phyloP scores from a whole-genome alignment of 495 filamentous ascomycete genomes.

The Parathielavia hyrcaniae region DNA sequence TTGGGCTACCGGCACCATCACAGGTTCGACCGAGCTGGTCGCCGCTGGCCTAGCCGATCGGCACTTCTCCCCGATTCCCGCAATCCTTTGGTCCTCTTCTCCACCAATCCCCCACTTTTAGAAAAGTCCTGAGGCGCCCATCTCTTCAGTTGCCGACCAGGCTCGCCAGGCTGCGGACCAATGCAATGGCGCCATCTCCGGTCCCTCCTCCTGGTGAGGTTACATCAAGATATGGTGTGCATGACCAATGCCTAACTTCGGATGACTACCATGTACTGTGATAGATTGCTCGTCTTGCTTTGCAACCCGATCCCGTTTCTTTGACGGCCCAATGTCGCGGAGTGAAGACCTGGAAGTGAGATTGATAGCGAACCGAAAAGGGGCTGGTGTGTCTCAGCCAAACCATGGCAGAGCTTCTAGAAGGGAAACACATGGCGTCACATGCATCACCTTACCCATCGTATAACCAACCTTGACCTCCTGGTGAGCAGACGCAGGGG shows the following conservation, averaged over 20 bases:
- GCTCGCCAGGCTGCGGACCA: conserved; percentile 9
- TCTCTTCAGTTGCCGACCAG: conserved; percentile 5
- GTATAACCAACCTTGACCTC: no score
- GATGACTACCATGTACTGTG: no score
- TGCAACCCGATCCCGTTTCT: neutral
- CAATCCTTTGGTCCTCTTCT: neutral
- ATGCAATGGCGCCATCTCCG: conserved; percentile 18
- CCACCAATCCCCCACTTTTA: neutral
- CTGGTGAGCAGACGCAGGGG: no score
- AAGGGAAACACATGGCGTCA: neutral
- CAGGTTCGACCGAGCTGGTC: neutral
- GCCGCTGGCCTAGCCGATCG: conserved; percentile 1
- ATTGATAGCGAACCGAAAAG: neutral
- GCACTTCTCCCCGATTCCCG: conserved; percentile 4
- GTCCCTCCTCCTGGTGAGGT: conserved; percentile 10
- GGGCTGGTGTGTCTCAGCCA: neutral
- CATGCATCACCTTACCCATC: no score
- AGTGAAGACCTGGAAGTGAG: neutral
- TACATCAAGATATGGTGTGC: conserved; percentile 19
- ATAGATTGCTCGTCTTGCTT: conserved; percentile 1
- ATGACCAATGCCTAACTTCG: conserved; percentile 5
- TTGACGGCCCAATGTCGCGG: neutral
- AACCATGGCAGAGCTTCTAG: neutral
- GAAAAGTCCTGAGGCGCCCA: conserved; percentile 9
- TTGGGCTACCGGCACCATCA: no score